Evolutionary conservation across 257 asterid species (phyloP).

Genomic region (Solanum megistacrolobum): DNA sequence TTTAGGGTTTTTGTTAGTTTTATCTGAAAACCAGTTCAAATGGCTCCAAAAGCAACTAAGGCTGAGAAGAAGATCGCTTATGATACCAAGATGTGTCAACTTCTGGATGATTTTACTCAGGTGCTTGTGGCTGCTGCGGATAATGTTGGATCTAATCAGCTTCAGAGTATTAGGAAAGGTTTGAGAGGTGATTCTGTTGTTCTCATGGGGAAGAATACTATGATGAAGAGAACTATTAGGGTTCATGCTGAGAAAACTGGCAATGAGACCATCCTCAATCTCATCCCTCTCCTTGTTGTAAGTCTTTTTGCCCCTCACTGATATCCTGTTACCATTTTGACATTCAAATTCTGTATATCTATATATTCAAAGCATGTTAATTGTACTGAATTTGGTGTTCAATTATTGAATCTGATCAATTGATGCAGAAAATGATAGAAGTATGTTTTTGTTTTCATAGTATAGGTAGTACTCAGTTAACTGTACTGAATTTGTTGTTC

Average conservation of each 20-base stretch:
- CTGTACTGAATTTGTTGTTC: background rate
- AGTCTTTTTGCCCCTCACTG: slow-evolving; percentile 6
- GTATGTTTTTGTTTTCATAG: no score
- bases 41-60: slow-evolving; percentile 55
- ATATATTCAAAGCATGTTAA: background rate
- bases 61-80: slow-evolving; percentile 79
- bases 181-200: slow-evolving; percentile 77
- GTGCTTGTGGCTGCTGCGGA: slow-evolving; percentile 69
- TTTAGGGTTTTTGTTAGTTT: slow-evolving; percentile 15
- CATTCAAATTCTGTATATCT: background rate
- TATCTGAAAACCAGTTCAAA: background rate
- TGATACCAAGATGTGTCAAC: slow-evolving; percentile 62
- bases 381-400: background rate
- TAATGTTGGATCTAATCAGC: slow-evolving; percentile 82
- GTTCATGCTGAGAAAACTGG: slow-evolving; percentile 82
- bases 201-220: slow-evolving; percentile 93
- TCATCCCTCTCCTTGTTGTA: slow-evolving; percentile 80
- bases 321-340: no score
- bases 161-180: slow-evolving; percentile 70
- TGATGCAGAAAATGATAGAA: background rate
- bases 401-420: background rate
- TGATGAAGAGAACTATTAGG: slow-evolving; percentile 84
- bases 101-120: slow-evolving; percentile 77
- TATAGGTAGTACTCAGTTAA: background rate
- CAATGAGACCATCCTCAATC: slow-evolving; percentile 49